Base-by-base conservation (phyloP, 75 land plant species). In the Cupressus sempervirens region DNA sequence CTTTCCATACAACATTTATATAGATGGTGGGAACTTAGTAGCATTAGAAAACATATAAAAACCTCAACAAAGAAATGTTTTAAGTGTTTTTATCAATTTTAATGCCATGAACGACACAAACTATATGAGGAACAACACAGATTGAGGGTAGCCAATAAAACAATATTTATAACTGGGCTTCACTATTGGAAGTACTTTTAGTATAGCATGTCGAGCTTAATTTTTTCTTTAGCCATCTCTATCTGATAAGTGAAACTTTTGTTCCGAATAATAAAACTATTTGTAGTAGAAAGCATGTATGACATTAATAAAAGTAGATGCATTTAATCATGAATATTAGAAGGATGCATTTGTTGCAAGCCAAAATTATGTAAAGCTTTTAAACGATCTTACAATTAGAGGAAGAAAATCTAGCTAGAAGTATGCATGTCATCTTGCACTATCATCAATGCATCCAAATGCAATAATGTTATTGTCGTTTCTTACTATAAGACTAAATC, bases 31-130 rank as follows among this genome's bases (percentile, higher is more conserved):
- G 2, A 38, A 38, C 40, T 38, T 38, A 2, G 2, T 38, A 38
- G 40, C 40, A 38, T 38, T 1, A 38, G 40, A 38, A 38, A 38
- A 38, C 40, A 38, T 38, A 38, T 38, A 38, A 5, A 43, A 43
- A 43, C 4, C 4, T 43, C 45, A 43, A 43, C 45, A 43, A 50
- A 11, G 11, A 12, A 46, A 46, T 46, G 40, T 38, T 38, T 38
- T 38, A 38, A 38, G 40, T 38, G 40, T 38, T 1, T 38, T 2
- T n/a, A n/a, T 1, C 40, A 38, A 38, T 38, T 38, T 38, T 38
- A 34, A 35, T 83, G 94, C 97, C 97, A 88, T 89, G 88, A 96
- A 96, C 46, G 94, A 91, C 36, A 91, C 89, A 82, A 93, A 92
- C 83, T 96, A 91, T 36, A 94, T 91, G 52, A 92, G 85, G 54